Conservation (phyloP, 495 filamentous ascomycete genomes). For the Pseudevernia furfuracea region DNA sequence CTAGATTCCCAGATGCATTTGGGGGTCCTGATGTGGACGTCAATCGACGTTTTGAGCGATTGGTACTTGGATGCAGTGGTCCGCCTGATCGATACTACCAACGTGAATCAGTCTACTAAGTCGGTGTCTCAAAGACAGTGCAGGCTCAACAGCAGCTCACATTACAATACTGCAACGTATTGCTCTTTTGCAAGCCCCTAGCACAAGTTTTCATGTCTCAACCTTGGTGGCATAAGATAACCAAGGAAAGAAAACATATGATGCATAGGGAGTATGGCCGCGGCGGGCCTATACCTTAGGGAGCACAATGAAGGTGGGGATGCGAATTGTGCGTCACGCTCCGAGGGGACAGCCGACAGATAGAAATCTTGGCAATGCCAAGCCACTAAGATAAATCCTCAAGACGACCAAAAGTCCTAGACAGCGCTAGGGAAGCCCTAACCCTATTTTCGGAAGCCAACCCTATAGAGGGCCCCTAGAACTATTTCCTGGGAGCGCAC, state of each 20-base stretch:
- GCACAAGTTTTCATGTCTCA: constrained; percentile 21
- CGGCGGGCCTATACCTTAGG: neutral
- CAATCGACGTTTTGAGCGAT: neutral
- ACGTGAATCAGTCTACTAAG: neutral
- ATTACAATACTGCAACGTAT: neutral
- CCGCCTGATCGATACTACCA: neutral
- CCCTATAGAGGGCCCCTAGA: too few relatives aligned
- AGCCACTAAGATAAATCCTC: neutral
- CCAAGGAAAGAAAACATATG: neutral
- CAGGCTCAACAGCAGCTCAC: neutral
- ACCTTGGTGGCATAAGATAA: constrained; percentile 5
- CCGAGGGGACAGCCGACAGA: neutral
- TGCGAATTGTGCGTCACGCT: constrained; percentile 11
- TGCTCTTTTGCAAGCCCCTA: constrained; percentile 12
- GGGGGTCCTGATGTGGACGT: constrained; percentile 12
- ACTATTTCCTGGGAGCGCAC: too few relatives aligned
- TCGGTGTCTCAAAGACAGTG: neutral
- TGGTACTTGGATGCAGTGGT: neutral
- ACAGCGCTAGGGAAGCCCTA: too few relatives aligned
- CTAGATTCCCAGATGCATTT: neutral
- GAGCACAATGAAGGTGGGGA: neutral
- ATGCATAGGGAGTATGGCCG: neutral
- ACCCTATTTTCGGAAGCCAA: too few relatives aligned
- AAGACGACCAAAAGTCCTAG: too few relatives aligned
- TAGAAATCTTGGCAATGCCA: neutral